Percentiles rank a stretch among this genome's conserved stretches.
These are phyloP conservation scores for Neurospora sp. DNA, from an alignment of 495 filamentous ascomycete species.

Conservation along the genomic window DNA sequence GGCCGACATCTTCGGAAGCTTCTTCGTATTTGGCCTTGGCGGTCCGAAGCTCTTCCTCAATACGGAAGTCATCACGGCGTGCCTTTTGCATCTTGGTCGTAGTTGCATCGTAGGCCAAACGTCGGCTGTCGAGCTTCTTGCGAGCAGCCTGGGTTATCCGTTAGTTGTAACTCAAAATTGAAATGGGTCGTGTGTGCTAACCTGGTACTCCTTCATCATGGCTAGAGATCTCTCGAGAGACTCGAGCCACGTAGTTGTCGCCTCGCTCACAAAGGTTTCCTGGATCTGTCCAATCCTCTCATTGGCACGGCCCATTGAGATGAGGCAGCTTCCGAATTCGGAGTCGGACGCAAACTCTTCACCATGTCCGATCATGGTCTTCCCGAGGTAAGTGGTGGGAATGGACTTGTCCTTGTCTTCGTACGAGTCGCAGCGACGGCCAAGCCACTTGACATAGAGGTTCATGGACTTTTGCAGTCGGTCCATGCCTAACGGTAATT, in stretches of 20 bases:
- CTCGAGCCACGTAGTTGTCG: conserved; percentile 84
- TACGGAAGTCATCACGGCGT: conserved; percentile 84
- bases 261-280: conserved; percentile 71
- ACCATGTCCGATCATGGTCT: conserved; percentile 81
- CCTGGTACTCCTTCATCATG: conserved; percentile 98
- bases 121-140: conserved; percentile 89
- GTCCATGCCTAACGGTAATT: conserved; percentile 60
- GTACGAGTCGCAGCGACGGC: conserved; percentile 72
- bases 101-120: conserved; percentile 86
- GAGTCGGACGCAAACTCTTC: conserved; percentile 90
- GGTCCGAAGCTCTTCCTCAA: conserved; percentile 85
- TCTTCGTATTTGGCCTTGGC: conserved; percentile 97
- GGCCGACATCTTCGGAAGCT: conserved; percentile 81
- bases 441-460: conserved; percentile 81
- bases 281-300: conserved; percentile 83
- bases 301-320: conserved; percentile 72
- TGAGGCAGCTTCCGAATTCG: conserved; percentile 84
- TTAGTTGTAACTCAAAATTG: conserved; percentile 4
- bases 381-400: conserved; percentile 71
- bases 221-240: conserved; percentile 78
- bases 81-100: conserved; percentile 86
- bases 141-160: conserved; percentile 51
- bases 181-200: conserved; percentile 3
- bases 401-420: conserved; percentile 74
- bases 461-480: conserved; percentile 85